Conservation (phyloP, 306 rosid species). For the Cicer arietinum region DNA sequence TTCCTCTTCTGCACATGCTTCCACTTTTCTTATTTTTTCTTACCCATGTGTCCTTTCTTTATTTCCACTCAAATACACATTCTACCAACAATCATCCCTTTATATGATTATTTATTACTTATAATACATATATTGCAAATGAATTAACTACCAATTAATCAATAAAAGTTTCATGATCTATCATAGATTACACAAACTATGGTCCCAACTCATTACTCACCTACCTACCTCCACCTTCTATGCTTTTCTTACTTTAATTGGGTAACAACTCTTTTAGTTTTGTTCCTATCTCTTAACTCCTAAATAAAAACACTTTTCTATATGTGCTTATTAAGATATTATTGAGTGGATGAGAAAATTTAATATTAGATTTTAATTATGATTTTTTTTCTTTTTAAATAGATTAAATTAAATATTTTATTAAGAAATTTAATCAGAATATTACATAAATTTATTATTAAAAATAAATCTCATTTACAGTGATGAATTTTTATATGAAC, state of each 20-base stretch:
- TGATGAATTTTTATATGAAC: too few relatives aligned
- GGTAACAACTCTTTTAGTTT: background rate
- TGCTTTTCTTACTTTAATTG: background rate
- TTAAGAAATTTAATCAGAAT: too few relatives aligned
- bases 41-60: constrained; percentile 34
- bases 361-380: background rate
- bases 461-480: too few relatives aligned
- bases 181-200: background rate
- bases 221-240: background rate
- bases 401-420: too few relatives aligned
- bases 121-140: background rate
- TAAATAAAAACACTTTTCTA: background rate
- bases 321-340: background rate
- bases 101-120: background rate
- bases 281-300: background rate
- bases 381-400: background rate
- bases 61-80: constrained; percentile 7
- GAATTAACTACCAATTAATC: background rate
- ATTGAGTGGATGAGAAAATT: background rate
- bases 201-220: constrained; percentile 9
- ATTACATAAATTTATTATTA: too few relatives aligned
- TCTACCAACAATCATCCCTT: background rate
- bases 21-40: background rate
- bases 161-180: background rate
- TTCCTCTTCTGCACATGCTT: constrained; percentile 9